Evolutionary conservation across 306 rosid species (phyloP).

Genomic region (Quillaja saponaria): DNA sequence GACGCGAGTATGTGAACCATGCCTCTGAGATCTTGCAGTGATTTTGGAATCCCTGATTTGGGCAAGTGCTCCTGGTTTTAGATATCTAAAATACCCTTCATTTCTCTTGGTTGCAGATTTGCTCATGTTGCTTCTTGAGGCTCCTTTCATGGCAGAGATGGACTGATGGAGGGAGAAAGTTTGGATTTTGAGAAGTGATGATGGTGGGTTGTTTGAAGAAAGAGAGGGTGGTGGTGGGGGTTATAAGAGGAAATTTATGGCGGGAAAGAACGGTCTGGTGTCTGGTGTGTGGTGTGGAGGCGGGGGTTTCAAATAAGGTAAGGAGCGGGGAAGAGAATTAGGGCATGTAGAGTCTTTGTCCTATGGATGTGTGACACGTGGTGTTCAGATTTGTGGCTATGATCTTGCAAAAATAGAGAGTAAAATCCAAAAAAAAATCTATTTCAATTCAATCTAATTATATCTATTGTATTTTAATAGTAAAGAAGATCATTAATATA

Average conservation of each 20-base stretch:
- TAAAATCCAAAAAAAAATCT: too few species aligned
- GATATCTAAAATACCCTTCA: slow-evolving; percentile 22
- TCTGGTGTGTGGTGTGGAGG: background rate
- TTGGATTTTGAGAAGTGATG: background rate
- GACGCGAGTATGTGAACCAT: background rate
- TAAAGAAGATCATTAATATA: too few species aligned
- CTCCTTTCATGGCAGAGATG: slow-evolving; percentile 11
- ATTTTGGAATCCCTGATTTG: slow-evolving; percentile 23
- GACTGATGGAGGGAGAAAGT: background rate
- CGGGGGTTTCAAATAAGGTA: slow-evolving; percentile 8
- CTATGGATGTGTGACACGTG: too few species aligned
- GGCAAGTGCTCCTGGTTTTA: slow-evolving; percentile 27
- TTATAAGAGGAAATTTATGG: background rate
- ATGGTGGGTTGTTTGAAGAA: background rate
- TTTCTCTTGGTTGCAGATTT: slow-evolving; percentile 5
- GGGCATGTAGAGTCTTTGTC: background rate
- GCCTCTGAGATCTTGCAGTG: slow-evolving; percentile 7
- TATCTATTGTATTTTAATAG: too few species aligned
- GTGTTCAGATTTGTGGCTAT: too few species aligned
- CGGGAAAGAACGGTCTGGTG: slow-evolving; percentile 18
- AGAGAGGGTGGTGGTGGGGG: background rate
- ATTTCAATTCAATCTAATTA: too few species aligned
- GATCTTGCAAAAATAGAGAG: too few species aligned
- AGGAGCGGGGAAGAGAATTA: background rate
- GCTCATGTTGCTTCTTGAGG: background rate